phyloP scores from a whole-genome alignment of 73 alveolate species.

The Urostyla sp. region DNA sequence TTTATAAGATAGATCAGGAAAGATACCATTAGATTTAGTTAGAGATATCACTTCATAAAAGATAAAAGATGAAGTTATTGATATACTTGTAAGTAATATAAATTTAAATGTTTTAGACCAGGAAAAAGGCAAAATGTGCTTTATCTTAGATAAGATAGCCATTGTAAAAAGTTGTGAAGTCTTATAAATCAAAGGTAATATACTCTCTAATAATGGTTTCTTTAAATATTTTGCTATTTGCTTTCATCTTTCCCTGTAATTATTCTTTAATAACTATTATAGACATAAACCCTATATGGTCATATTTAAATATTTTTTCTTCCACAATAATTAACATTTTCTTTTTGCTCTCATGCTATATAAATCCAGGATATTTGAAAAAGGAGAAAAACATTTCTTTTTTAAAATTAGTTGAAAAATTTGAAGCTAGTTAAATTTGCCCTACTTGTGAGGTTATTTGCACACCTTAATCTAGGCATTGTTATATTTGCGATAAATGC shows the following conservation, averaged over 20 bases:
- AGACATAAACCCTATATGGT: not conserved
- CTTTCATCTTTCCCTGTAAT: conserved; percentile 39
- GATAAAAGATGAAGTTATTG: conserved; percentile 2
- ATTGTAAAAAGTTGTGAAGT: conserved; percentile 2
- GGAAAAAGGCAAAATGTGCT: conserved; percentile 34
- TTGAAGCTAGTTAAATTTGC: conserved; percentile 56
- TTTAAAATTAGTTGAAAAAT: conserved; percentile 7
- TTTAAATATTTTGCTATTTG: not conserved
- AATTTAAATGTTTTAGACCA: not conserved
- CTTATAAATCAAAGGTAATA: not conserved
- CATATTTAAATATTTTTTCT: not conserved
- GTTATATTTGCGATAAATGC: conserved; percentile 83
- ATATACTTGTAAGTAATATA: not conserved
- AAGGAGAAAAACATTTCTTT: conserved; percentile 3
- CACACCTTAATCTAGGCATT: conserved; percentile 82
- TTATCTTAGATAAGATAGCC: conserved; percentile 40
- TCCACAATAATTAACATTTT: conserved; percentile 7
- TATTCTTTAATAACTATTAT: not conserved
- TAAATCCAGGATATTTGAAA: conserved; percentile 65
- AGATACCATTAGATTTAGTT: conserved; percentile 1
- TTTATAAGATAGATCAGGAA: conserved; percentile 16
- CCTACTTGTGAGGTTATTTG: conserved; percentile 75
- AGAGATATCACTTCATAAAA: conserved; percentile 2
- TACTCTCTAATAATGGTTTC: conserved; percentile 11
- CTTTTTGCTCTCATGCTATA: conserved; percentile 40